Conservation (phyloP, 148 eudicot species). For the Amaranthus cruentus region DNA sequence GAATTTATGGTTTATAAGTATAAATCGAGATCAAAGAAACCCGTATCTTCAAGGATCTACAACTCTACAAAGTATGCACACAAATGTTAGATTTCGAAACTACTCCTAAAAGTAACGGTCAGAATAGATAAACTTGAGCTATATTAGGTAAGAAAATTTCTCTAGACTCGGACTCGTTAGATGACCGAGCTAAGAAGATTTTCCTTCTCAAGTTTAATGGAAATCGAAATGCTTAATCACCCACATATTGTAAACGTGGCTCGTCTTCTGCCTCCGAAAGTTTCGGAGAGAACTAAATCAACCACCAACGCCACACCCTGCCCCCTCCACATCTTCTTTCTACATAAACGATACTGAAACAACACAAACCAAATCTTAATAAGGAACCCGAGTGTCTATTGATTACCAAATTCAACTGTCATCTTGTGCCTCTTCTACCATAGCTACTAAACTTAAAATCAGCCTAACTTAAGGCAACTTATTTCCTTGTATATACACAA, state of each 20-base stretch:
- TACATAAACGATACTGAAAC: conserved; percentile 15
- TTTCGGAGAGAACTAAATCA: background rate
- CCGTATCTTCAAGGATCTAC: conserved; percentile 37
- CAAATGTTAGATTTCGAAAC: conserved; percentile 27
- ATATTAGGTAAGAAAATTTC: conserved; percentile 17
- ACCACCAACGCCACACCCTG: conserved; percentile 11
- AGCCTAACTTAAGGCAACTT: conserved; percentile 23
- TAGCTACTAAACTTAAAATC: conserved; percentile 26
- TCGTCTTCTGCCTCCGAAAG: conserved; percentile 17
- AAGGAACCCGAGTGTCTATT: conserved; percentile 23
- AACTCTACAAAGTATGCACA: conserved; percentile 31
- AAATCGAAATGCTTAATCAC: conserved; percentile 22
- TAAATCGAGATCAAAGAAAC: conserved; percentile 14
- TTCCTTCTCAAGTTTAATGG: conserved; percentile 22
- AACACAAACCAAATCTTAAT: conserved; percentile 17
- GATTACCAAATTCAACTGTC: conserved; percentile 35
- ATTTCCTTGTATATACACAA: conserved; percentile 40
- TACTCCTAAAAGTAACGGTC: conserved; percentile 26
- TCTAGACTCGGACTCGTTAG: conserved; percentile 20
- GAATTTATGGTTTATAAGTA: background rate
- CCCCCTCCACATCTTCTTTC: conserved; percentile 5
- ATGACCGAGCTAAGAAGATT: conserved; percentile 20
- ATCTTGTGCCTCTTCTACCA: conserved; percentile 28
- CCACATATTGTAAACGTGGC: conserved; percentile 6
- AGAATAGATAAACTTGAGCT: conserved; percentile 24